Base-by-base conservation (phyloP, 2,329 filamentous ascomycete genomes). In the Aureobasidium sp. region DNA sequence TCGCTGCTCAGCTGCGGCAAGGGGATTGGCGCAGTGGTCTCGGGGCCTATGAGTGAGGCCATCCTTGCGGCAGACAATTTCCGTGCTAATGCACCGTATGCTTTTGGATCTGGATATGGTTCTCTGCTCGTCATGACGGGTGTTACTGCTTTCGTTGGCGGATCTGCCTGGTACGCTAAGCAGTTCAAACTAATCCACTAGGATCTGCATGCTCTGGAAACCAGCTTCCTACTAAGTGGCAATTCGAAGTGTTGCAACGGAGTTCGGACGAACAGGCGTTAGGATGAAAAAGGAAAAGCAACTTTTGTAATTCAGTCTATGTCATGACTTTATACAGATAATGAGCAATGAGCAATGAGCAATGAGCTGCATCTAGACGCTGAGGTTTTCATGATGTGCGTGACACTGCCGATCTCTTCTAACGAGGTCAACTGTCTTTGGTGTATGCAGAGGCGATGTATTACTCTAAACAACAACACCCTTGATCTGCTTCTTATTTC, bases 11-110 rank as follows among this genome's bases (percentile, higher is more conserved):
- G 76, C 10, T 77, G 77, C 9, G 80, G 80, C 0, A 78, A 79
- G 48, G 81, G 81, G 0, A 74, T 83, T 24, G 81, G 81, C 3
- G 80, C 78, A 67, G 70, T 84, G 10, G 74, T 78, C 10, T 77
- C 75, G 63, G 81, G 81, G 3, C 81, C 81, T 0, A 68, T 83
- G 46, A 82, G 79, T 52, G 80, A 82, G 67, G 74, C 71, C 15
- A 66, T 81, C 37, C 64, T 80, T 9, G 68, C 69, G n/a, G 67
- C 69, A 29, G 72, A 72, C 27, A 65, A 67, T 2, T 78, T 71
- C 71, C 65, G 66, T 26, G 72, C 73, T 29, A 69, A 73, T 50
- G 74, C 72, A 24, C 69, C 65, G 0, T 69, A 73, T 43, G 77
- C 74, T 1, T 80, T 78, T 66, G 78, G 76, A 0, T 76, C 71